phyloP scores from a whole-genome alignment of 129 eudicot species.

The Ambrosia trifida region DNA sequence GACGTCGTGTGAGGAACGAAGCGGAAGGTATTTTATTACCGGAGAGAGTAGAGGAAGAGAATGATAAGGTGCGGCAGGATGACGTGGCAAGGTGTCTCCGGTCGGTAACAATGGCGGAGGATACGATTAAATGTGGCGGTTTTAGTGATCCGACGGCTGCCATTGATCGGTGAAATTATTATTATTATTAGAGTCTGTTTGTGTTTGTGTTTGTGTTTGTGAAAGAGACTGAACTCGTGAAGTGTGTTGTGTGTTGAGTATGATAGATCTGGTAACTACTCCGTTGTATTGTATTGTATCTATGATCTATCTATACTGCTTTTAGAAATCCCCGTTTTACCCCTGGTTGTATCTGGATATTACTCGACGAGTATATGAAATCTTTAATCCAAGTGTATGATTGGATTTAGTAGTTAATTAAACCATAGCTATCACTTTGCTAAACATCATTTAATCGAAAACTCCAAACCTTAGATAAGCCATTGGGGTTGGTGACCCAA shows the following conservation, averaged over 20 bases:
- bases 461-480: too few relatives aligned
- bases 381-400: too few relatives aligned
- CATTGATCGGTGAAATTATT: slow-evolving; percentile 26
- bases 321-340: slow-evolving; percentile 11
- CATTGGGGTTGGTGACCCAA: too few relatives aligned
- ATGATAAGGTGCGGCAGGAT: slow-evolving; percentile 44
- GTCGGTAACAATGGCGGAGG: slow-evolving; percentile 24
- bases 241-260: slow-evolving; percentile 13
- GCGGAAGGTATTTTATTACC: slow-evolving; percentile 36
- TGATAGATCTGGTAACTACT: slow-evolving; percentile 36
- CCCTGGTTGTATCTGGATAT: slow-evolving; percentile 5
- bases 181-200: neutral
- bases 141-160: slow-evolving; percentile 56
- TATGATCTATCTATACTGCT: neutral
- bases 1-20: slow-evolving; percentile 34
- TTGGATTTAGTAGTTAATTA: too few relatives aligned
- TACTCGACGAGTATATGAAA: neutral
- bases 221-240: slow-evolving; percentile 40
- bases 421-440: too few relatives aligned
- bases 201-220: slow-evolving; percentile 18
- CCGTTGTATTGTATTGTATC: slow-evolving; percentile 31
- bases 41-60: slow-evolving; percentile 47
- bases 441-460: too few relatives aligned
- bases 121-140: slow-evolving; percentile 30
- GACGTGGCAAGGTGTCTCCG: slow-evolving; percentile 13